phyloP scores from a whole-genome alignment of 2,329 filamentous ascomycete species.

The Hymenoscyphus fructigenus region DNA sequence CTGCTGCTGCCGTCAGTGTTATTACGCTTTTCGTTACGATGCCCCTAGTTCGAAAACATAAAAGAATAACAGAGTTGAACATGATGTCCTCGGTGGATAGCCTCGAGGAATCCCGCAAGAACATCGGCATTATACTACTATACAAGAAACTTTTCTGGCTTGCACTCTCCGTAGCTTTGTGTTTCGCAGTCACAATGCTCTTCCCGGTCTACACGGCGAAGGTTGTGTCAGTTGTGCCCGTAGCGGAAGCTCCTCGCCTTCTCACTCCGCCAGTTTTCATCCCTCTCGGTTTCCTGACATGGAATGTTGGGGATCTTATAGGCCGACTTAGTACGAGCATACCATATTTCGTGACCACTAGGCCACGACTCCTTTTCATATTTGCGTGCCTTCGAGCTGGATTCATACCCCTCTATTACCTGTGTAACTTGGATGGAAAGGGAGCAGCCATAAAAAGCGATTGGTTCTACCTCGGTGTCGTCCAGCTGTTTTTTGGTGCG shows the following conservation, averaged over 20 bases:
- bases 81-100: conserved; percentile 52
- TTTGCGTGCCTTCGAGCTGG: conserved; percentile 62
- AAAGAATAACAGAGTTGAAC: conserved; percentile 50
- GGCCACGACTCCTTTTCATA: conserved; percentile 66
- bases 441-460: conserved; percentile 78
- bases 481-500: conserved; percentile 81
- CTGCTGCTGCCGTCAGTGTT: conserved; percentile 74
- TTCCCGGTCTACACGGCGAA: conserved; percentile 88
- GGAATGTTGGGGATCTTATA: conserved; percentile 84
- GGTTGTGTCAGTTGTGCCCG: conserved; percentile 50
- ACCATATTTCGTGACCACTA: conserved; percentile 56
- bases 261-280: conserved; percentile 79
- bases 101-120: conserved; percentile 50
- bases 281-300: conserved; percentile 84
- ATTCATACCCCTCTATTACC: conserved; percentile 81
- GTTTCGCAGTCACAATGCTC: conserved; percentile 86
- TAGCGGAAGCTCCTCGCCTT: conserved; percentile 50
- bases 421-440: conserved; percentile 82
- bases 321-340: conserved; percentile 69
- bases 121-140: conserved; percentile 62
- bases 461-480: conserved; percentile 79
- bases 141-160: conserved; percentile 79
- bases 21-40: conserved; percentile 71
- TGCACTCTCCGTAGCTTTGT: conserved; percentile 73
- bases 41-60: conserved; percentile 65